phyloP scores from a whole-genome alignment of 768 basidiomycete species.

The Lyophyllum semitale region DNA sequence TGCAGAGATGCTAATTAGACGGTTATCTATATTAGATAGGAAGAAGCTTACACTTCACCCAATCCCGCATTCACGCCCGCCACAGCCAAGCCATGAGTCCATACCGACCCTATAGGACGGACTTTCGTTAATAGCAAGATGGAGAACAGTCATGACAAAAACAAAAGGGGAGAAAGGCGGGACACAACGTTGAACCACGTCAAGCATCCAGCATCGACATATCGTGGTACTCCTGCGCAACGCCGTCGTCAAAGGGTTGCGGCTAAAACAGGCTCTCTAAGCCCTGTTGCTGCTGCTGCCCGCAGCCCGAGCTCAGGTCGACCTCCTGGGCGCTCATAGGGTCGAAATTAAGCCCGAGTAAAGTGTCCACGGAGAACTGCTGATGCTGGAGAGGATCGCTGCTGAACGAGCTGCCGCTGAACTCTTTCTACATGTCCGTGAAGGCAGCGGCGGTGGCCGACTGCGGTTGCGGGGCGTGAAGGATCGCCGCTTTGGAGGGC shows the following conservation, averaged over 20 bases:
- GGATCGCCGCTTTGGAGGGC: conserved; percentile 15
- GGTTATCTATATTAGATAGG: too few species aligned
- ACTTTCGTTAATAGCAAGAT: too few species aligned
- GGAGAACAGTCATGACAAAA: too few species aligned
- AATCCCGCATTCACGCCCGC: too few species aligned
- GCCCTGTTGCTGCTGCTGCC: background rate
- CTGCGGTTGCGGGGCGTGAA: conserved; percentile 5
- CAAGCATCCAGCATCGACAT: background rate
- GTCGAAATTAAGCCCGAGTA: background rate
- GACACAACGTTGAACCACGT: too few species aligned
- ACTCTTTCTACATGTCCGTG: conserved; percentile 19
- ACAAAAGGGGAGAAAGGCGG: too few species aligned
- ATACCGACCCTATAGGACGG: too few species aligned
- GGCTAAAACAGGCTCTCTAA: conserved; percentile 10
- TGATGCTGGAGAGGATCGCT: conserved; percentile 2
- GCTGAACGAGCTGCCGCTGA: conserved; percentile 4
- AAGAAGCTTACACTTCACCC: too few species aligned
- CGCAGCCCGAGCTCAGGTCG: background rate
- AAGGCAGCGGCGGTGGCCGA: conserved; percentile 13
- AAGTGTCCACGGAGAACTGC: conserved; percentile 1
- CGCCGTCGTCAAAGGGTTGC: conserved; percentile 6
- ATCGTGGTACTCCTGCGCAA: background rate
- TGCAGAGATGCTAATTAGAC: too few species aligned
- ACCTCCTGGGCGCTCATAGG: conserved; percentile 2
- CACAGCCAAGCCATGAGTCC: too few species aligned